phyloP scores from a whole-genome alignment of 1,284 basidiomycete species.

The Papiliotrema fonsecae region DNA sequence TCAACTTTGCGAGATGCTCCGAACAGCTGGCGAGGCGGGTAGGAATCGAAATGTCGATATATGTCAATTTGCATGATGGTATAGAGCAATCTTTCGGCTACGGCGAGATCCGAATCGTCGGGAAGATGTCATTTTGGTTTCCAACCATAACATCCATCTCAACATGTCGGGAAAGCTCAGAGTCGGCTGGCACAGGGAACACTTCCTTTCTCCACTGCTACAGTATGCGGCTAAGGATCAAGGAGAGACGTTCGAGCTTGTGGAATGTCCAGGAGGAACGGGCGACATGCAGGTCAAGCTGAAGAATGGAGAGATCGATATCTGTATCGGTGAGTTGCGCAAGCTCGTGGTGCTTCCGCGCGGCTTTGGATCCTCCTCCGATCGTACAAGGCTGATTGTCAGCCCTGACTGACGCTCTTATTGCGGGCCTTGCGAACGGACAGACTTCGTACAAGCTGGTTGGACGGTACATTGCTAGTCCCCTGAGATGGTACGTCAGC shows the following conservation, averaged over 20 bases:
- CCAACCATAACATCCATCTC: no score
- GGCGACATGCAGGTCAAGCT: constrained; percentile 82
- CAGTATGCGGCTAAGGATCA: constrained; percentile 58
- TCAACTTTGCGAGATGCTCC: no score
- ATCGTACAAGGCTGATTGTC: not conserved
- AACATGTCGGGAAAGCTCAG: constrained; percentile 22
- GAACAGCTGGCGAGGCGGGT: no score
- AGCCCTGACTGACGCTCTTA: constrained; percentile 88
- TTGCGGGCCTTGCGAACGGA: constrained; percentile 87
- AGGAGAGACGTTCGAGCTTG: constrained; percentile 67
- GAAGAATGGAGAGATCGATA: constrained; percentile 77
- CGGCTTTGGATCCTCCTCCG: no score
- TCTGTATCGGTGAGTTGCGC: constrained; percentile 64
- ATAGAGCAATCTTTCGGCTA: no score
- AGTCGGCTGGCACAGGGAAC: constrained; percentile 66
- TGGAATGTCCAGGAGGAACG: constrained; percentile 90
- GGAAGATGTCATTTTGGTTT: no score
- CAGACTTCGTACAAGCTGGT: constrained; percentile 83
- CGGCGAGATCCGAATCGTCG: no score
- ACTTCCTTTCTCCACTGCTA: constrained; percentile 83
- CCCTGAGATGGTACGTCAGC: constrained; percentile 67
- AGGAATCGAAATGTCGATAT: no score
- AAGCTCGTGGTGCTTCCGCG: no score
- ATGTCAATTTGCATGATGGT: no score
- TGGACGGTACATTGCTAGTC: constrained; percentile 85